phyloP scores from a whole-genome alignment of 495 filamentous ascomycete genomes.

The Chaetomium tenue region DNA sequence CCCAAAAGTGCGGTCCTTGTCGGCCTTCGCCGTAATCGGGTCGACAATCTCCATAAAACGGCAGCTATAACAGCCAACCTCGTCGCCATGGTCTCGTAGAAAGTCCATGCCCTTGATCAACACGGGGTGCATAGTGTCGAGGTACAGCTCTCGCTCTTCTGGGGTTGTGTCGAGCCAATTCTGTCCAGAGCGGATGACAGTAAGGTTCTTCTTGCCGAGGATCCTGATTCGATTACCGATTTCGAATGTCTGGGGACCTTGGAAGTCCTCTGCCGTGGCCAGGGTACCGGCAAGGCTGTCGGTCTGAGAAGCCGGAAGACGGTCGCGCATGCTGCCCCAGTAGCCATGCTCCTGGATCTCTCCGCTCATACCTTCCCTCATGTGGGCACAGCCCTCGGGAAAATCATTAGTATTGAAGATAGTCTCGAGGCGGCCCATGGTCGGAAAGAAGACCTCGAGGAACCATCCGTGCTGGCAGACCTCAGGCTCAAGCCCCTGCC shows the following conservation, averaged over 20 bases:
- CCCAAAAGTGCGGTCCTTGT: slow-evolving; percentile 36
- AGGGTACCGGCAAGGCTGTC: not conserved
- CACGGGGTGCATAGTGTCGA: slow-evolving; percentile 6
- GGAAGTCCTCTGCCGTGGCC: not conserved
- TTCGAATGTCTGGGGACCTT: not conserved
- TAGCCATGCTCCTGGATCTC: slow-evolving; percentile 2
- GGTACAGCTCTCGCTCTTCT: not conserved
- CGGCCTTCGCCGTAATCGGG: slow-evolving; percentile 13
- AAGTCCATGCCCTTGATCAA: slow-evolving; percentile 6
- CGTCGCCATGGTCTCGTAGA: not conserved
- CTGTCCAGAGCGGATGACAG: not conserved
- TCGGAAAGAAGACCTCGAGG: slow-evolving; percentile 5
- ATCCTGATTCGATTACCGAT: not conserved
- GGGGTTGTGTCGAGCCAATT: not conserved
- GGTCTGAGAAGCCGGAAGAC: not conserved
- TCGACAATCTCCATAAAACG: slow-evolving; percentile 36
- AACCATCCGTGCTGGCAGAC: not conserved
- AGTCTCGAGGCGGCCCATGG: not conserved
- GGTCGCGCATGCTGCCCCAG: slow-evolving; percentile 9
- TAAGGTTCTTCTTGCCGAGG: not conserved
- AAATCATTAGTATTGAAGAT: not conserved
- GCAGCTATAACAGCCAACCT: slow-evolving; percentile 2
- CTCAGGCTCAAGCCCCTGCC: not conserved
- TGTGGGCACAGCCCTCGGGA: not conserved
- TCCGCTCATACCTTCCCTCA: slow-evolving; percentile 1